Conservation (phyloP, 768 basidiomycete genomes). For the Austroboletus eburneus region DNA sequence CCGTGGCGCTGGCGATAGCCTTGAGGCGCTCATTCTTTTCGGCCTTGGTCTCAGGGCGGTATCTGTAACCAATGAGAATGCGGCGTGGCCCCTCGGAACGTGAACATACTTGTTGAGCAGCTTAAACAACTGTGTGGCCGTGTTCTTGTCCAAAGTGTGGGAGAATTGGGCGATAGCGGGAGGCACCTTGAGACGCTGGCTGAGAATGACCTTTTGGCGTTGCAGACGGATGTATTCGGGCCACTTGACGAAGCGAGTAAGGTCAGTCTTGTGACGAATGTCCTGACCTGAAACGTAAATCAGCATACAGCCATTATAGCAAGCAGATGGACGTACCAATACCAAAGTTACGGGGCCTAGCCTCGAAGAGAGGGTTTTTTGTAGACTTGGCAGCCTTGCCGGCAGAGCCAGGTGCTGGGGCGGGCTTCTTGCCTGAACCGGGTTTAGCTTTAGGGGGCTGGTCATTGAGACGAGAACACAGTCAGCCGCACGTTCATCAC, state of each 20-base stretch:
- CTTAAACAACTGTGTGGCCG: constrained; percentile 96
- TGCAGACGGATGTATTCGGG: constrained; percentile 98
- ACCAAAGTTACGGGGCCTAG: constrained; percentile 87
- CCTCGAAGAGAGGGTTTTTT: constrained; percentile 97
- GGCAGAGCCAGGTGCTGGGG: constrained; percentile 78
- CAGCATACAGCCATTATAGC: background rate
- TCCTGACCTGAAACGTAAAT: constrained; percentile 70
- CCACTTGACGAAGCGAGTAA: constrained; percentile 99
- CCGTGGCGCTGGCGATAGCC: constrained; percentile 69
- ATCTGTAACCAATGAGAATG: constrained; percentile 29
- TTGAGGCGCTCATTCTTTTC: constrained; percentile 96
- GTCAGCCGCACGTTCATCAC: constrained; percentile 32
- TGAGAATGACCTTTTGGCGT: constrained; percentile 96
- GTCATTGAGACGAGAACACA: constrained; percentile 82
- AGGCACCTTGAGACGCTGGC: constrained; percentile 97
- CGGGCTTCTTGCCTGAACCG: constrained; percentile 78
- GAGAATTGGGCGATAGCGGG: constrained; percentile 97
- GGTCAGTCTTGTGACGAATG: constrained; percentile 82
- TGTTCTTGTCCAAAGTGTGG: constrained; percentile 99
- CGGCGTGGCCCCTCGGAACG: background rate
- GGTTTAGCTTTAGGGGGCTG: constrained; percentile 73
- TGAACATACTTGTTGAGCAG: constrained; percentile 79
- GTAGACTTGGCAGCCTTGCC: constrained; percentile 68
- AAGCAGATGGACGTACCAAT: constrained; percentile 61
- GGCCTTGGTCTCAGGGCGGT: constrained; percentile 89